Evolutionary conservation across 2,329 filamentous ascomycete genomes (phyloP).

Genomic region (Didymella exigua): DNA sequence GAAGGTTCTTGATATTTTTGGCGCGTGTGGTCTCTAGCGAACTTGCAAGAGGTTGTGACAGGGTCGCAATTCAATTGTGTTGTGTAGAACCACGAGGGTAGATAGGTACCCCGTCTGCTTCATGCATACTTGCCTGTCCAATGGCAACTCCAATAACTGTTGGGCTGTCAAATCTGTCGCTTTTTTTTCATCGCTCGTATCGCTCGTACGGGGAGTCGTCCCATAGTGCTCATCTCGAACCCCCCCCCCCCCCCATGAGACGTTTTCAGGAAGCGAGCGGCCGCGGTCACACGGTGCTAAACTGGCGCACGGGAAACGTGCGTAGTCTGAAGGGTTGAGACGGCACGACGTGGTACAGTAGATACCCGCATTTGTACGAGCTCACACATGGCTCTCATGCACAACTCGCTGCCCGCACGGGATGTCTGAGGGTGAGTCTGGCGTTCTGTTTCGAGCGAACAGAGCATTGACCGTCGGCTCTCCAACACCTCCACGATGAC

Average conservation of each 20-base stretch:
- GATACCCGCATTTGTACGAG: conserved; percentile 8
- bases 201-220: background rate
- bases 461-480: background rate
- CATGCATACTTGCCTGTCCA: background rate
- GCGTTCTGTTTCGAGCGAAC: conserved; percentile 1
- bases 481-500: background rate
- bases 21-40: background rate
- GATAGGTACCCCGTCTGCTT: background rate
- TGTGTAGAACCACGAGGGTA: background rate
- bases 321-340: conserved; percentile 13
- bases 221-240: background rate
- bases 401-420: conserved; percentile 5
- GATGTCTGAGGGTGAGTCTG: conserved; percentile 5
- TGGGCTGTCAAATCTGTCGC: background rate
- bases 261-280: background rate
- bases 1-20: background rate
- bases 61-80: background rate
- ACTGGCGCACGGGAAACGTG: background rate
- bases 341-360: conserved; percentile 17
- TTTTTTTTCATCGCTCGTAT: background rate
- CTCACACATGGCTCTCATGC: conserved; percentile 23
- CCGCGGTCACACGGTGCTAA: background rate
- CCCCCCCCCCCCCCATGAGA: background rate
- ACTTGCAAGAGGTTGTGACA: background rate
- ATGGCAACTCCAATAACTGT: background rate